These are phyloP conservation scores for Protomyces arabidopsidicola DNA, from an alignment of 1,139 yeast genomes.

Conservation along the genomic window DNA sequence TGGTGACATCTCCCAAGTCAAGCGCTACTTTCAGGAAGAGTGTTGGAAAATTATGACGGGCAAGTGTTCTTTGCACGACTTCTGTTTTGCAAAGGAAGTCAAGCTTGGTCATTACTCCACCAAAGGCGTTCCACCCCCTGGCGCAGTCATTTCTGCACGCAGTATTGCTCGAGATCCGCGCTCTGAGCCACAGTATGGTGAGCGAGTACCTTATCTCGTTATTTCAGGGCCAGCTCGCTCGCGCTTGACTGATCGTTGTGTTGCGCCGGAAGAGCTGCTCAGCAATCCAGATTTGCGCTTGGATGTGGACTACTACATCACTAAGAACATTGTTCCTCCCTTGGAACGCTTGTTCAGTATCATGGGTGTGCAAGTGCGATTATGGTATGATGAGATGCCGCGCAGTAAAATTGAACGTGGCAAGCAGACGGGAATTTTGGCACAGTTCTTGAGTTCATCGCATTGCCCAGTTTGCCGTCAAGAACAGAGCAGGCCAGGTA, in stretches of 20 bases:
- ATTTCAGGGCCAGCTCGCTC: conserved; percentile 60
- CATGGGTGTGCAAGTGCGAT: conserved; percentile 70
- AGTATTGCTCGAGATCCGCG: conserved; percentile 61
- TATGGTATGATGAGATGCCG: conserved; percentile 78
- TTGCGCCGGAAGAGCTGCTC: conserved; percentile 70
- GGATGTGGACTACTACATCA: conserved; percentile 81
- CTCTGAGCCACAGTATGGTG: conserved; percentile 79
- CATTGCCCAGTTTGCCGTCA: conserved; percentile 34
- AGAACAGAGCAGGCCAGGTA: conserved; percentile 25
- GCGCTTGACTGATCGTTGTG: conserved; percentile 70
- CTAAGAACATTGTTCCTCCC: conserved; percentile 81
- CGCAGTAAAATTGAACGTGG: background rate
- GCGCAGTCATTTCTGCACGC: conserved; percentile 71
- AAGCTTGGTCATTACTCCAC: conserved; percentile 75
- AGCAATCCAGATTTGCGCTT: conserved; percentile 42
- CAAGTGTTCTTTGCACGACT: conserved; percentile 67
- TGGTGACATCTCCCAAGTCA: conserved; percentile 63
- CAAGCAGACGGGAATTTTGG: conserved; percentile 11
- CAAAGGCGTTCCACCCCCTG: conserved; percentile 74
- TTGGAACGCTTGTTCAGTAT: conserved; percentile 75
- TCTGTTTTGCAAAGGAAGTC: conserved; percentile 89
- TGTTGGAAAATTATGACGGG: conserved; percentile 61
- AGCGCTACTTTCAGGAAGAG: conserved; percentile 57
- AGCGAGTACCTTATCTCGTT: conserved; percentile 83
- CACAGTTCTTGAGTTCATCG: conserved; percentile 36